Conservation (phyloP, 2,329 filamentous ascomycete genomes). For the Calonectria hawksworthii region DNA sequence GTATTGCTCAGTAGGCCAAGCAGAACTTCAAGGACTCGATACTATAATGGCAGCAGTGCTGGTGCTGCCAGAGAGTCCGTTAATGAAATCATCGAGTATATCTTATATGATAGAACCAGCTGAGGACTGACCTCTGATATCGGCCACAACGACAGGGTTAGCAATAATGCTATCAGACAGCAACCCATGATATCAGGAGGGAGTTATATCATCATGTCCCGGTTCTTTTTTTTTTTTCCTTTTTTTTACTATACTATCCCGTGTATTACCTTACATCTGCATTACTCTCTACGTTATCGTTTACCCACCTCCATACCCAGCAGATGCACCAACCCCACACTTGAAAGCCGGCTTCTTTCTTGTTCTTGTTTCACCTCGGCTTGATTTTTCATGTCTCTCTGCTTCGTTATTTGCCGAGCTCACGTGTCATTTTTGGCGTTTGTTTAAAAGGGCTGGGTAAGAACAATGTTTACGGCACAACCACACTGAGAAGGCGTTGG, state of each 20-base stretch:
- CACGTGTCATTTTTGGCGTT: slow-evolving; percentile 35
- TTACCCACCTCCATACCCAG: slow-evolving; percentile 32
- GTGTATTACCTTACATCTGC: slow-evolving; percentile 38
- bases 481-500: slow-evolving; percentile 12
- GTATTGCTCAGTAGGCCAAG: slow-evolving; percentile 66
- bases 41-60: background rate
- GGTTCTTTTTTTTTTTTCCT: slow-evolving; percentile 3
- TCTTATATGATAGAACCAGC: slow-evolving; percentile 10
- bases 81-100: background rate
- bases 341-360: slow-evolving; percentile 35
- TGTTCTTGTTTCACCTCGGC: background rate
- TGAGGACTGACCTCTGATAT: background rate
- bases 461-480: slow-evolving; percentile 17
- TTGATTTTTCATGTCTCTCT: slow-evolving; percentile 17
- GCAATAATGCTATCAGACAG: slow-evolving; percentile 13
- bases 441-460: slow-evolving; percentile 19
- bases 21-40: slow-evolving; percentile 32
- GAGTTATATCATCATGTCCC: background rate
- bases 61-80: background rate
- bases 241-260: slow-evolving; percentile 34
- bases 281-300: slow-evolving; percentile 26
- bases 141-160: slow-evolving; percentile 6
- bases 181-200: slow-evolving; percentile 16
- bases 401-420: slow-evolving; percentile 24
- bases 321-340: slow-evolving; percentile 13